These are phyloP conservation scores for Suhomyces choctaworum DNA, from an alignment of 1,139 yeast species.

Conservation along the genomic window DNA sequence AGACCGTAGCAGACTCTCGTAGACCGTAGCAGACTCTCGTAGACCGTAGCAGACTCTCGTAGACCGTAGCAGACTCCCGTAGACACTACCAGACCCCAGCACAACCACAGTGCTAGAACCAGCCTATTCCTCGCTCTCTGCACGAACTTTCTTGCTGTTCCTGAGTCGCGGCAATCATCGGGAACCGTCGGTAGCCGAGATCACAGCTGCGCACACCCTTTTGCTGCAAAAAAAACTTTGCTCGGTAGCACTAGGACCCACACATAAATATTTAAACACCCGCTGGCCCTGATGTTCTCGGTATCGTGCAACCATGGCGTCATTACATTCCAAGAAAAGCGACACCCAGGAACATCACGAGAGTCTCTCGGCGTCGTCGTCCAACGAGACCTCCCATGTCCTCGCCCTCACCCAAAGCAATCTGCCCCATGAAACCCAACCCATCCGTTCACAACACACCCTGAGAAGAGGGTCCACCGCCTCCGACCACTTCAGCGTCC, in stretches of 20 bases:
- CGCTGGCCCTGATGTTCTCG: not conserved
- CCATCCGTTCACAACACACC: constrained; percentile 7
- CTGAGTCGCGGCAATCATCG: too few species aligned
- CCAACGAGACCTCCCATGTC: constrained; percentile 9
- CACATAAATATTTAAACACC: not conserved
- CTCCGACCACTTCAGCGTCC: constrained; percentile 26
- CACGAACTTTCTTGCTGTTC: too few species aligned
- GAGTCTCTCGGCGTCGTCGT: constrained; percentile 13
- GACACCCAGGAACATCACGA: constrained; percentile 5
- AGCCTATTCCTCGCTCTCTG: too few species aligned
- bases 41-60: too few species aligned
- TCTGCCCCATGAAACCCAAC: not conserved
- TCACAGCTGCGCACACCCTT: not conserved
- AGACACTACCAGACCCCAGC: too few species aligned
- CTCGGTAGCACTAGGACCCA: not conserved
- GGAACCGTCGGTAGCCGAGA: constrained; percentile 18
- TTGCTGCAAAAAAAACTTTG: constrained; percentile 5
- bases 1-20: too few species aligned
- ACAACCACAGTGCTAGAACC: too few species aligned
- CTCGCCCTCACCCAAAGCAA: constrained; percentile 10
- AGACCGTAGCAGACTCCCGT: too few species aligned
- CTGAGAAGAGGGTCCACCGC: constrained; percentile 17
- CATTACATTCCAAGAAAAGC: constrained; percentile 7
- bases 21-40: too few species aligned
- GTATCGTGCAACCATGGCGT: constrained; percentile 1